These are phyloP conservation scores for Naematelia aurantialba DNA, from an alignment of 768 basidiomycete species.

Conservation along the genomic window DNA sequence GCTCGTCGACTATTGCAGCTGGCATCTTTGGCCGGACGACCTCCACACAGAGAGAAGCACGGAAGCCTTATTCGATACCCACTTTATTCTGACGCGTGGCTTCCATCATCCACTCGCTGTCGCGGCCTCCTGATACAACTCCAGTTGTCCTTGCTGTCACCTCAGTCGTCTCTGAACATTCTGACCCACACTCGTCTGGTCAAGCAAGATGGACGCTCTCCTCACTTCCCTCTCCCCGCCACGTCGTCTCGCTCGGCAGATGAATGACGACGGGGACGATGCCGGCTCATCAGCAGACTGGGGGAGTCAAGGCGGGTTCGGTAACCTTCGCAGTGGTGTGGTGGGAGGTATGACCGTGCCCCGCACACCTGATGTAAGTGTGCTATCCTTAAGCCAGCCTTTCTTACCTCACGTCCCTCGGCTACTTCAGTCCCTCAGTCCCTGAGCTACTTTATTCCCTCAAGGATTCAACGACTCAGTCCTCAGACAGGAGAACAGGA, in stretches of 20 bases:
- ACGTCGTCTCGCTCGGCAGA: conserved; percentile 9
- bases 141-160: too few species aligned
- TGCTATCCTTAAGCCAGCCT: neutral
- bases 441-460: too few species aligned
- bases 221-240: conserved; percentile 24
- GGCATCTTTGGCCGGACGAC: neutral
- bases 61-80: neutral
- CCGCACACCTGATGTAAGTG: conserved; percentile 46
- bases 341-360: conserved; percentile 46
- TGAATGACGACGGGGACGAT: conserved; percentile 8
- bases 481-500: too few species aligned
- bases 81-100: neutral
- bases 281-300: conserved; percentile 25
- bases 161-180: too few species aligned
- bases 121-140: neutral
- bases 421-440: too few species aligned
- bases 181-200: neutral
- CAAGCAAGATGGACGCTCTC: conserved; percentile 35
- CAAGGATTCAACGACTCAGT: too few species aligned
- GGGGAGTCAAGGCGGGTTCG: conserved; percentile 38
- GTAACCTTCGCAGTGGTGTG: conserved; percentile 39
- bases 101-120: neutral
- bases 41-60: neutral
- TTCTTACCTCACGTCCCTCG: neutral
- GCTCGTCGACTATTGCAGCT: neutral